Percentiles rank a stretch among this genome's conserved stretches.
Conservation (phyloP, 1,139 yeast species). For the Taphrina sp. region DNA sequence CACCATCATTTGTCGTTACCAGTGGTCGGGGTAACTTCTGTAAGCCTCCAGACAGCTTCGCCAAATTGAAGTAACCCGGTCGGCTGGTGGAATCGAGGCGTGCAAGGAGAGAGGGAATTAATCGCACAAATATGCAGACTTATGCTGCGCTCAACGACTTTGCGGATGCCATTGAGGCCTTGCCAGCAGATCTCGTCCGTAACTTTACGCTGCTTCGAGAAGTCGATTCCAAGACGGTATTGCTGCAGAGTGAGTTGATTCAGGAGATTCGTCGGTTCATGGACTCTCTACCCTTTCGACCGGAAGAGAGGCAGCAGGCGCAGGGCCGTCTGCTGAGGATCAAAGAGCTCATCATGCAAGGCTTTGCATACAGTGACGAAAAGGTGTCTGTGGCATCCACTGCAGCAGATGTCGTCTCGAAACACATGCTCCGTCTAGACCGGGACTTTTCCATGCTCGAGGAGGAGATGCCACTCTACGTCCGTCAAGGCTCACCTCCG, state of each 20-base stretch:
- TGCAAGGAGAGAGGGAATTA: too few species aligned
- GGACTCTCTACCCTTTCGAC: constrained; percentile 22
- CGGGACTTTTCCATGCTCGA: constrained; percentile 72
- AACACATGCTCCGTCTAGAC: constrained; percentile 70
- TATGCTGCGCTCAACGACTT: constrained; percentile 90
- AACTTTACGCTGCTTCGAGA: constrained; percentile 87
- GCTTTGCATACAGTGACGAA: constrained; percentile 91
- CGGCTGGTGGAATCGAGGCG: too few species aligned
- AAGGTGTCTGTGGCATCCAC: constrained; percentile 96
- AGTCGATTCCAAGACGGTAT: constrained; percentile 89
- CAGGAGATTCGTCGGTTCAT: constrained; percentile 17
- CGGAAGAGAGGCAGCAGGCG: constrained; percentile 4
- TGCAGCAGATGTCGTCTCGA: constrained; percentile 73
- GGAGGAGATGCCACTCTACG: constrained; percentile 52
- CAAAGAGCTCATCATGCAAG: constrained; percentile 52
- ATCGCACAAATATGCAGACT: constrained; percentile 46
- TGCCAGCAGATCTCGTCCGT: constrained; percentile 78
- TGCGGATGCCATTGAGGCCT: constrained; percentile 85
- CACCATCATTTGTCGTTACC: too few species aligned
- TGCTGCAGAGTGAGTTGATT: constrained; percentile 38
- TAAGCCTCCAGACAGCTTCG: too few species aligned
- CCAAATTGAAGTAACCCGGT: too few species aligned
- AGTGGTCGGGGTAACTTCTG: too few species aligned
- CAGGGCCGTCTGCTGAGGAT: constrained; percentile 38
- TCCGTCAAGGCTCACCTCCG: constrained; percentile 26